Conservation (phyloP, 2,329 filamentous ascomycete species). For the Penicillium rolfsii region DNA sequence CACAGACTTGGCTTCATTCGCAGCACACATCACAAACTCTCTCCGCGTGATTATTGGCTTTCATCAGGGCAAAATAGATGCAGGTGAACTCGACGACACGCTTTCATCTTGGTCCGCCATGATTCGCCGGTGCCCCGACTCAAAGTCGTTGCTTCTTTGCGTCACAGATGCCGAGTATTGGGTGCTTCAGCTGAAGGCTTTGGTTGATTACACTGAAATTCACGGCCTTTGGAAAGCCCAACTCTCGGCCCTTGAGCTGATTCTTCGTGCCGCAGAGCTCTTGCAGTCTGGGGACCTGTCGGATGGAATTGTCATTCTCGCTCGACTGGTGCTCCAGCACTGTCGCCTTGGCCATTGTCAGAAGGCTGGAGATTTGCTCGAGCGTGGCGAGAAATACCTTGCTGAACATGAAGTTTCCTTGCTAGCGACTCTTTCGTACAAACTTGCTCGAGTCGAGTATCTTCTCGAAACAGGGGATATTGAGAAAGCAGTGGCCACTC, state of each 20-base stretch:
- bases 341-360: slow-evolving; percentile 63
- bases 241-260: slow-evolving; percentile 54
- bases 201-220: slow-evolving; percentile 61
- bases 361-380: slow-evolving; percentile 61
- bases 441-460: slow-evolving; percentile 76
- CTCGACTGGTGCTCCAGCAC: slow-evolving; percentile 58
- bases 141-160: slow-evolving; percentile 45
- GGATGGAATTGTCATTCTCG: slow-evolving; percentile 48
- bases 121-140: slow-evolving; percentile 48
- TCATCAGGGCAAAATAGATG: slow-evolving; percentile 36
- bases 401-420: slow-evolving; percentile 46
- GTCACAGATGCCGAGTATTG: slow-evolving; percentile 58
- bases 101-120: slow-evolving; percentile 47
- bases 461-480: slow-evolving; percentile 67
- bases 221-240: slow-evolving; percentile 58
- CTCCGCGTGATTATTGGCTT: slow-evolving; percentile 41
- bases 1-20: slow-evolving; percentile 30
- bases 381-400: slow-evolving; percentile 59
- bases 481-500: slow-evolving; percentile 57
- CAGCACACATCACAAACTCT: slow-evolving; percentile 38
- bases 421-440: slow-evolving; percentile 59
- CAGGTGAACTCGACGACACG: slow-evolving; percentile 33
- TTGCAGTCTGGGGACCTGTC: slow-evolving; percentile 42
- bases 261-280: slow-evolving; percentile 54
- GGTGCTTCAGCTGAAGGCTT: slow-evolving; percentile 55